Base-by-base conservation (phyloP, 805 yeast genomes). In the Kluyveromyces dobzhanskii region DNA sequence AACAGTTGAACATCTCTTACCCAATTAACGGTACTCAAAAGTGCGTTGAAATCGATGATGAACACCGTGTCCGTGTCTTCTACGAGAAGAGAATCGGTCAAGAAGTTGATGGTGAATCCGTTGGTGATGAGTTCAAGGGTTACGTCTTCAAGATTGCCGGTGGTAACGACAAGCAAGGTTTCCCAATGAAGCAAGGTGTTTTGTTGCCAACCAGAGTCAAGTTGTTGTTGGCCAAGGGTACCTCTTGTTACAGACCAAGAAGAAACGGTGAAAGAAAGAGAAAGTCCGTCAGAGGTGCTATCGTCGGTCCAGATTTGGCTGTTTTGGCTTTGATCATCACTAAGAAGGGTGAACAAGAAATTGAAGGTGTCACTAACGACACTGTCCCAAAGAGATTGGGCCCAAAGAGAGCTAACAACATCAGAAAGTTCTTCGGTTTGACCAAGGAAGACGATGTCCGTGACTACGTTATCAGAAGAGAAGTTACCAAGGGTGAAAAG, bases 171-270 rank as follows among this genome's bases (percentile, higher is more conserved):
- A 92, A 92, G 78, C 98, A 92, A 79, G 98, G 98, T 78, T 92
- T 92, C 96, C 97, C 98, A 76, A 92, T 94, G 98, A 92, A 88
- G 76, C 98, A 94, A 76, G 98, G 98, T 83, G 98, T 92, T 56
- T 76, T 92, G 80, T 92, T 86, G 78, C 97, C 98, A 75, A 87
- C 94, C 81, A 94, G 98, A 82, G 97, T 92, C 62, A 87, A 85
- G 71, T 80, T 92, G 64, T 80, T 92, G 68, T 78, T 92, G 67
- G 71, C 95, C 59, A 80, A 86, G 75, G 95, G 90, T 65, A 82
- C 76, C 77, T 85, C 97, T 61, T 90, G 97, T 80, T 92, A 92
- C 94, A 90, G 98, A 80, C 94, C 95, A 72, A 92, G 98, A 80
- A 86, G 97, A 77, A 66, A 71, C 56, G 98, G 98, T 82, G 98